Base-by-base conservation (phyloP, 2,329 filamentous ascomycete species). In the Pyrenophora tritici-repentis region DNA sequence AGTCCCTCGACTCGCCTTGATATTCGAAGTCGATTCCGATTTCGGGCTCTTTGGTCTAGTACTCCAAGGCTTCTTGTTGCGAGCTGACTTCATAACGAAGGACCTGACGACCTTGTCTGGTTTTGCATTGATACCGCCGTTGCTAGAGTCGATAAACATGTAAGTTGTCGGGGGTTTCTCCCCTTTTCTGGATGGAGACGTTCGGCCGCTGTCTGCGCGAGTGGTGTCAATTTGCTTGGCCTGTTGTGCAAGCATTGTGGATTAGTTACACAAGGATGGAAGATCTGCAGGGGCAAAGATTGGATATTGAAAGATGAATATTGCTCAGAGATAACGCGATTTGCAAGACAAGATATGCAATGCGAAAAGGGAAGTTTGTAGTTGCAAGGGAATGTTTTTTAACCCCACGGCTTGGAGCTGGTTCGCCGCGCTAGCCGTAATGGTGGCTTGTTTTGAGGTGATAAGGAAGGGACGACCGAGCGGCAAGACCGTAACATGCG, bases 31-130 rank as follows among this genome's bases (percentile, higher is more conserved):
- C 6, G 36, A 33, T 26, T 58, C 53, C 14, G 51, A 55, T 38
- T 55, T 61, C 4, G 58, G 40, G 40, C 47, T 63, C 58, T 62
- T 65, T 42, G 65, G 65, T 56, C 58, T 61, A 31, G 67, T 70
- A 44, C 65, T 69, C 70, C 70, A 73, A 3, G 61, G 55, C 52
- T 67, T 66, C 43, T 65, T 59, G 39, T 63, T 61, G 16, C 70
- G 58, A 13, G 67, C 70, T 29, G 64, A 62, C 36, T 71, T 69
- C 70, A 73, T 73, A 3, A 73, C 68, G 62, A 72, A 72, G n/a
- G 67, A 70, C 37, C 70, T 48, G 10, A 72, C 67, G 7, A 58
- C 57, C 47, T 64, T 67, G 36, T 70, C 58, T 12, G 67, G 68
- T 42, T 72, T 72, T 14, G 65, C 60, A 31, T 67, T 68, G 13